These are phyloP conservation scores for Botrytis cinerea DNA, from an alignment of 2,329 filamentous ascomycete genomes.

Conservation along the genomic window DNA sequence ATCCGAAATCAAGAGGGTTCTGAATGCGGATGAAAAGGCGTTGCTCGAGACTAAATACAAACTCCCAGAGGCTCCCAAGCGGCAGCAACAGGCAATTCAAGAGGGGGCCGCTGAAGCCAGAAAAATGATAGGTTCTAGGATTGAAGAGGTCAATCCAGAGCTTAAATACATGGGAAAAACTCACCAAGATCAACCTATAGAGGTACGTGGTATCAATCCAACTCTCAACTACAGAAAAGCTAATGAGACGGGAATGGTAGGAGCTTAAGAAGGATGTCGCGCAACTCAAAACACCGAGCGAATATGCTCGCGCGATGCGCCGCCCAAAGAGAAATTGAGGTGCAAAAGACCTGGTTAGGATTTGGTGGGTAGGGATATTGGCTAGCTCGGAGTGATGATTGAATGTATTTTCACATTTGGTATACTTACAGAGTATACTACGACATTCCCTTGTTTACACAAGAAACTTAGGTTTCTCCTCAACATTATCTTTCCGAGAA, in stretches of 20 bases:
- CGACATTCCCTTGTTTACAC: accelerated
- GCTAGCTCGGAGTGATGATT: not conserved
- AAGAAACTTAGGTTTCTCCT: not conserved
- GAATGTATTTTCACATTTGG: not conserved
- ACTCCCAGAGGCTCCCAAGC: not conserved
- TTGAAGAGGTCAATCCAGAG: not conserved
- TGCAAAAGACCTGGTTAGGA: not conserved
- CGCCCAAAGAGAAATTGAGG: not conserved
- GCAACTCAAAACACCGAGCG: not conserved
- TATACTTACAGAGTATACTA: not conserved
- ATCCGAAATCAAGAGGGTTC: not conserved
- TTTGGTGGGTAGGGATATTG: not conserved
- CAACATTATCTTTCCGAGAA: not conserved
- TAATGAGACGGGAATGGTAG: not conserved
- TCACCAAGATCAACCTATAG: not conserved
- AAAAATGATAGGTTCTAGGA: not conserved
- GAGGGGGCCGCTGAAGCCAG: not conserved
- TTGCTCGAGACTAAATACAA: not conserved
- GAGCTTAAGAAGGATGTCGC: not conserved
- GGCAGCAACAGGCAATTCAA: not conserved
- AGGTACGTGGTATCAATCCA: not conserved
- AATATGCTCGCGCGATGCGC: not conserved
- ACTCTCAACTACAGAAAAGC: not conserved
- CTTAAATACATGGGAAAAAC: not conserved
- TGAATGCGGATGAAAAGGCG: not conserved